Evolutionary conservation across 2,329 filamentous ascomycete species (phyloP), one percentile per base, ranked within the genome.

Genomic region (Xylaria sp.): DNA sequence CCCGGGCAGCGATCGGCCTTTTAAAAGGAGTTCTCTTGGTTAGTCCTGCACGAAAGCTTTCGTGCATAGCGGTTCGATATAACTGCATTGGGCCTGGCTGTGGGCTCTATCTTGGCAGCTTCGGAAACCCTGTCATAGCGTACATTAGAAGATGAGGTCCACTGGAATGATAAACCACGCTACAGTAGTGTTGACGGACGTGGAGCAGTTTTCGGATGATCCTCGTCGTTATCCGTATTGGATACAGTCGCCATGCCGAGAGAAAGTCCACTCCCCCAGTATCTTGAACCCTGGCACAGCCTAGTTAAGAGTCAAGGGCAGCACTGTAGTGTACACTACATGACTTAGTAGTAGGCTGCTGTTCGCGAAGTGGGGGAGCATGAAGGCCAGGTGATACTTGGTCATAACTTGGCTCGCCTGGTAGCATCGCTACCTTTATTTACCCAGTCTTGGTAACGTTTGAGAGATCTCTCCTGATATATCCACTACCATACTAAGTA

Each of bases 1-100:
- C 21, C 27, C 3, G 50, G 62, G 61, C 21, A 65, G 66, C 65
- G 66, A 68, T 68, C 66, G 58, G 35, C 63, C 60, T 61, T 53
- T 69, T 62, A 69, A 61, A 59, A 53, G 29, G 57, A 61, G 53
- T 58, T 51, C n/a, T 54, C 53, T n/a, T 55, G 54, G 21, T 48
- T 42, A 42, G 5, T 51, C 23, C 48, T 68, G 66, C 55, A 58
- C 57, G 61, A 40, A 40, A 57, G 66, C 61, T 65, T n/a, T 58
- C 55, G 55, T 69, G 66, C 62, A 66, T 66, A 32, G 53, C 53
- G 37, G 35, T 27, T 64, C 32, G 53, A 48, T 47, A 27, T 50
- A 37, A 44, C 40, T 51, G 35, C 29, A 53, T 65, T 57, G 44
- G 55, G 51, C 59, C 64, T 42, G 29, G 23, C 40, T n/a, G 58